Evolutionary conservation across 106 monocot genomes (phyloP).

Genomic region (Apostasia shenzhenica): DNA sequence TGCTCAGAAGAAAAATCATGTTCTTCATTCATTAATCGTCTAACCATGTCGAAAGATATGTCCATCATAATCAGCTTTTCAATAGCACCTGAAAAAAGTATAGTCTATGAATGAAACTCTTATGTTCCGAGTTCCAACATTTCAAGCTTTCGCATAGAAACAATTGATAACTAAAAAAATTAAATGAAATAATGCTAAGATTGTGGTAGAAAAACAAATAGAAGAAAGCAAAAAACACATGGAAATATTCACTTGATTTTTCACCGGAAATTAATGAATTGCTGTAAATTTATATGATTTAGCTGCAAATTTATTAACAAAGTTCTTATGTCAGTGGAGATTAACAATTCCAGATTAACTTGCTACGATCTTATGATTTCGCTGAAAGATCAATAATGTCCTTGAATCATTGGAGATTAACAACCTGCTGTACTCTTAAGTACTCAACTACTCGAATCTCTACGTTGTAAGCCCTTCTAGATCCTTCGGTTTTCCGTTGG

Average conservation of each 20-base stretch:
- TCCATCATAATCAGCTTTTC: constrained; percentile 99
- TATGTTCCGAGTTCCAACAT: not conserved
- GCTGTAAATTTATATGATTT: no score
- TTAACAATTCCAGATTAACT: no score
- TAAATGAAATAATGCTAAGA: not conserved
- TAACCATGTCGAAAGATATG: constrained; percentile 91
- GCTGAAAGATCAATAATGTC: no score
- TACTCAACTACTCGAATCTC: constrained; percentile 4
- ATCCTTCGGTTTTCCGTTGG: no score
- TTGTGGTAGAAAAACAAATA: not conserved
- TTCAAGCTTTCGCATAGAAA: not conserved
- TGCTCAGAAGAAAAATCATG: constrained; percentile 16
- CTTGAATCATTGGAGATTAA: no score
- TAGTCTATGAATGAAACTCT: not conserved
- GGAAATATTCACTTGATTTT: no score
- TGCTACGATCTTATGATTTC: no score
- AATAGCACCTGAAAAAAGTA: constrained; percentile 54
- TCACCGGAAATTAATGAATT: no score
- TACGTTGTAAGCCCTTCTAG: not conserved
- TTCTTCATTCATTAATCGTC: constrained; percentile 47
- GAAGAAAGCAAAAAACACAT: not conserved
- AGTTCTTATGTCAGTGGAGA: no score
- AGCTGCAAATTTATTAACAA: no score
- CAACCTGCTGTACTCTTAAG: no score
- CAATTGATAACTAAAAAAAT: not conserved